These are phyloP conservation scores for Cyberlindnera mississippiensis DNA, from an alignment of 805 yeast species.

Conservation along the genomic window DNA sequence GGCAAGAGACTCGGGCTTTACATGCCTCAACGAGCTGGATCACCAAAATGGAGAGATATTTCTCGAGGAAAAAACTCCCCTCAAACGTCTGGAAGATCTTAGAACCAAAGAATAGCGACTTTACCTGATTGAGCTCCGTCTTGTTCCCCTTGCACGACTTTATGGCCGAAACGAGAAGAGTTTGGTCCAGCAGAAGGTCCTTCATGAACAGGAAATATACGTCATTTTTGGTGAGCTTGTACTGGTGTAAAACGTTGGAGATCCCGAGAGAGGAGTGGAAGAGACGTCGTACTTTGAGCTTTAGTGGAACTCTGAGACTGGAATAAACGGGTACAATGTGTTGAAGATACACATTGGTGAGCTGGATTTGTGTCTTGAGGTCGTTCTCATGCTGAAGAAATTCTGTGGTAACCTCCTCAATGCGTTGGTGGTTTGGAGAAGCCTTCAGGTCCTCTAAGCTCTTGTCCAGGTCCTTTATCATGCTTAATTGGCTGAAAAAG, in stretches of 20 bases:
- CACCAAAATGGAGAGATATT: slow-evolving; percentile 13
- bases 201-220: slow-evolving; percentile 18
- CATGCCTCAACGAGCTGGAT: slow-evolving; percentile 19
- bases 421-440: slow-evolving; percentile 12
- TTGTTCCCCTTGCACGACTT: slow-evolving; percentile 8
- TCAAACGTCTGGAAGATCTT: slow-evolving; percentile 23
- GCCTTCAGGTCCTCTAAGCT: slow-evolving; percentile 8
- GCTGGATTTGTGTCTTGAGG: slow-evolving; percentile 13
- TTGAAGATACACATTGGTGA: slow-evolving; percentile 18
- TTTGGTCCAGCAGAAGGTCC: slow-evolving; percentile 20
- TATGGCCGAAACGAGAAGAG: slow-evolving; percentile 12
- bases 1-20: not conserved
- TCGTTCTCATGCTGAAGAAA: slow-evolving; percentile 7
- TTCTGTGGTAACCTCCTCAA: slow-evolving; percentile 14
- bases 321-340: slow-evolving; percentile 23
- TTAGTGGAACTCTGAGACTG: slow-evolving; percentile 15
- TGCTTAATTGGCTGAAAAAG: too few species aligned
- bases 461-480: too few species aligned
- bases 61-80: slow-evolving; percentile 18
- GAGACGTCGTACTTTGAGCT: slow-evolving; percentile 14
- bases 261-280: slow-evolving; percentile 19
- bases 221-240: slow-evolving; percentile 22
- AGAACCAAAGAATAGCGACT: slow-evolving; percentile 25
- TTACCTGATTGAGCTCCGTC: slow-evolving; percentile 15
- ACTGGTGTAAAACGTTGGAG: slow-evolving; percentile 20